Evolutionary conservation across 352 stramenopile species (phyloP), one percentile per base, ranked within the genome.

Genomic region (Phytopythium aichiense): DNA sequence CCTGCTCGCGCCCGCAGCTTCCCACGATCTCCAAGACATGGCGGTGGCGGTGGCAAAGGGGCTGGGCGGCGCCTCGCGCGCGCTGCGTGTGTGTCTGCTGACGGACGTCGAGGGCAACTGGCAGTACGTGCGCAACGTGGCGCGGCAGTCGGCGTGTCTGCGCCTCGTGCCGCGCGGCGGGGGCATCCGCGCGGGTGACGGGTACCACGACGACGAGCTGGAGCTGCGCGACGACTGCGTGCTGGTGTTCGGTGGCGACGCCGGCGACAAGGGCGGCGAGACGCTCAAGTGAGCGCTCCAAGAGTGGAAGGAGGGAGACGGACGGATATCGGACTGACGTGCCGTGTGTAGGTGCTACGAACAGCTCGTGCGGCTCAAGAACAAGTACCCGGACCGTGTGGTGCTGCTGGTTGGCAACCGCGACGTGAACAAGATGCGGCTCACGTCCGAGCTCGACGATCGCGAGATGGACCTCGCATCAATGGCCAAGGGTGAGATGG

Each of bases 361-460:
- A 48, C 71, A 92, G 64, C 78, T 98, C 30, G 75, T 97, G 45
- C 74, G 71, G 4, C 75, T 98, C 9, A 97, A 97, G 72, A 77
- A 87, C 60, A 67, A 77, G 33, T 84, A 98, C 68, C 90, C 87
- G 0, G 77, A 95, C 35, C 88, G 88, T 52, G 92, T 98, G 16
- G 84, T 96, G 70, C 72, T 98, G 50, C 81, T 98, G 50, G 93
- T 95, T 43, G 93, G 93, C 15, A 98, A 98, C 65, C 88, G 93
- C 54, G 93, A 98, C 73, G 80, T 97, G 54, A 98, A 98, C 76
- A 98, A 98, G 68, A 87, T 98, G 61, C 71, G 91, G 31, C 77
- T 97, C 31, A 91, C 83, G 12, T 87, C 81, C 1, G 91, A 97
- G 65, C 64, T 96, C 7, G 73, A 77, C 25, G 74, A 95, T 35